These are phyloP conservation scores for Coemansia sp. DNA, from an alignment of 192 early-diverging fungal species.

Conservation along the genomic window DNA sequence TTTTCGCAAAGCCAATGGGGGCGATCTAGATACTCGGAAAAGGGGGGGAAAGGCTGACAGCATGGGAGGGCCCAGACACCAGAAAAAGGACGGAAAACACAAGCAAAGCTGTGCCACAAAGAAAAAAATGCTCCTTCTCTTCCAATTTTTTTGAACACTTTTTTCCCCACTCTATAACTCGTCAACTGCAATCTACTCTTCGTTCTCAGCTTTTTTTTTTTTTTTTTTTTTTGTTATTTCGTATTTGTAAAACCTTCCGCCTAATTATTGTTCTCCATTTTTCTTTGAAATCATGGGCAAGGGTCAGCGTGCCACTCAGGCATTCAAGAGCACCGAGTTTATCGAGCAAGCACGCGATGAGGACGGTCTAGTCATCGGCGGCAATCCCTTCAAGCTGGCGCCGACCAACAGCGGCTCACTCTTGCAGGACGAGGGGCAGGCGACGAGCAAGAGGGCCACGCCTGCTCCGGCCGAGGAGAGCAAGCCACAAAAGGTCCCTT, in stretches of 20 bases:
- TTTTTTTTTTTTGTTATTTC: not conserved
- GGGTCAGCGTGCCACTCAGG: constrained; percentile 40
- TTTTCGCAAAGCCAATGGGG: no score
- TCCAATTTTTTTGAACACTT: not conserved
- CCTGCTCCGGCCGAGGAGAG: not conserved
- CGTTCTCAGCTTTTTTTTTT: not conserved
- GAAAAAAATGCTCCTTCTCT: not conserved
- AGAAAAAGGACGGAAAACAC: no score
- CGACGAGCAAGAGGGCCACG: not conserved
- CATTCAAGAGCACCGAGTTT: constrained; percentile 44
- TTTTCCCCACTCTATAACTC: not conserved
- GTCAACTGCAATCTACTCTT: not conserved
- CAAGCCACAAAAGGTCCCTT: not conserved
- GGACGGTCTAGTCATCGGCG: constrained; percentile 17
- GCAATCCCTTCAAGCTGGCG: constrained; percentile 31
- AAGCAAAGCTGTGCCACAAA: no score
- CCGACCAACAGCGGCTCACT: constrained; percentile 29
- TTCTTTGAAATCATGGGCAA: constrained; percentile 30
- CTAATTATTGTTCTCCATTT: not conserved
- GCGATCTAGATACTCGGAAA: no score
- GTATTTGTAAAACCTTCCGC: not conserved
- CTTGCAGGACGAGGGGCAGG: constrained; percentile 1
- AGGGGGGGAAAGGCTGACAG: no score
- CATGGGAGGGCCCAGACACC: not conserved
- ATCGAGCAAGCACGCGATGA: constrained; percentile 34